phyloP scores from a whole-genome alignment of 31 red algal genomes.

The Asparagopsis taxiformis region DNA sequence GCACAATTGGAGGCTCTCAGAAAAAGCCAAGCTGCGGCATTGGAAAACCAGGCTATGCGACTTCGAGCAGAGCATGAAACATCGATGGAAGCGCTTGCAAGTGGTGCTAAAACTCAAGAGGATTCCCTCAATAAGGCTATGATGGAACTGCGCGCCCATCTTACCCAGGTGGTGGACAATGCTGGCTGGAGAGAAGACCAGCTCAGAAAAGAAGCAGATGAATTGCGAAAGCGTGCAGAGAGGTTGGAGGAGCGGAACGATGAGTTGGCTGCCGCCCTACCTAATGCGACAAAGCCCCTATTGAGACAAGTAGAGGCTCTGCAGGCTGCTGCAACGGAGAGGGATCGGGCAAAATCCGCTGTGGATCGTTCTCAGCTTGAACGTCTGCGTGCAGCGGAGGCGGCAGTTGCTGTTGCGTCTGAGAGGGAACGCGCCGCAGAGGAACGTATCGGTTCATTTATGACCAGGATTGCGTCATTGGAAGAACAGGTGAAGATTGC shows the following conservation, averaged over 20 bases:
- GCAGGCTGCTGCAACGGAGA: constrained; percentile 56
- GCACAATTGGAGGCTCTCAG: constrained; percentile 54
- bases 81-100: constrained; percentile 6
- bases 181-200: constrained; percentile 70
- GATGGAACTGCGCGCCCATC: constrained; percentile 54
- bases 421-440: constrained; percentile 41
- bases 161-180: constrained; percentile 54
- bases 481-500: constrained; percentile 57
- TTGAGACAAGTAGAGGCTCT: constrained; percentile 77
- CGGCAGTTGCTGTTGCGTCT: constrained; percentile 18
- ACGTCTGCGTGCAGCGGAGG: constrained; percentile 54
- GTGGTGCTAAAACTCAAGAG: constrained; percentile 24
- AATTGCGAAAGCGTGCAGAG: constrained; percentile 49
- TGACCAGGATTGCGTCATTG: constrained; percentile 25
- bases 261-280: constrained; percentile 65
- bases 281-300: constrained; percentile 73
- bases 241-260: constrained; percentile 64
- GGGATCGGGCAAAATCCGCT: constrained; percentile 32
- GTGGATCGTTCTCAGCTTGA: constrained; percentile 51
- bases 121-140: constrained; percentile 58
- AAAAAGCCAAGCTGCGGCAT: constrained; percentile 49
- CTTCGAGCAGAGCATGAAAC: constrained; percentile 40
- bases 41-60: constrained; percentile 40
- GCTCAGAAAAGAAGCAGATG: constrained; percentile 46
- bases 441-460: constrained; percentile 19